Percentiles rank a stretch among this genome's conserved stretches.
These are phyloP conservation scores for Lyophyllum semitale DNA, from an alignment of 768 basidiomycete species.

Conservation along the genomic window DNA sequence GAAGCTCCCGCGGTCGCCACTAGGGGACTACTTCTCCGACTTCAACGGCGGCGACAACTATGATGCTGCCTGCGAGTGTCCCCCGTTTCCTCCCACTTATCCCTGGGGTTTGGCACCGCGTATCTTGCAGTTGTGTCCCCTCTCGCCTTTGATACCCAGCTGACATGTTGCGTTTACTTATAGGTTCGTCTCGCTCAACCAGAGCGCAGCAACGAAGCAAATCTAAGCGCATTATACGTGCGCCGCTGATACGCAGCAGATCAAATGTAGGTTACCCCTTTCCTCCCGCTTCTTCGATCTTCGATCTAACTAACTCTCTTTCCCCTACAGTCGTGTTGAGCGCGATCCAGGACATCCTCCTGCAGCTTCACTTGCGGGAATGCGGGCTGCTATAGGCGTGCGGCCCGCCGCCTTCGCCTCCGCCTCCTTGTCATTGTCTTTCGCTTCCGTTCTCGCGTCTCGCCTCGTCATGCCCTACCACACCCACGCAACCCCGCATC, in stretches of 20 bases:
- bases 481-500: too few relatives aligned
- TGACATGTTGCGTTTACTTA: background rate
- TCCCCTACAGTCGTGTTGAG: slow-evolving; percentile 66
- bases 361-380: slow-evolving; percentile 84
- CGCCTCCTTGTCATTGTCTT: background rate
- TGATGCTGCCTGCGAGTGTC: slow-evolving; percentile 81
- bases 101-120: too few relatives aligned
- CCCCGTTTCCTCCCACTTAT: background rate
- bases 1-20: slow-evolving; percentile 80
- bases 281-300: background rate
- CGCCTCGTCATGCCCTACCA: background rate
- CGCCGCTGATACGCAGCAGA: slow-evolving; percentile 91
- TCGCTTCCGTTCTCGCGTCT: background rate
- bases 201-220: slow-evolving; percentile 84
- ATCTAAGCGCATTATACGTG: slow-evolving; percentile 94
- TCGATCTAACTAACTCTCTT: background rate
- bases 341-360: slow-evolving; percentile 86
- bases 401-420: background rate
- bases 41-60: slow-evolving; percentile 82
- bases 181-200: slow-evolving; percentile 85
- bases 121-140: too few relatives aligned
- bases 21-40: slow-evolving; percentile 88
- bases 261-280: slow-evolving; percentile 67
- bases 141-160: background rate
- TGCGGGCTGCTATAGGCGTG: slow-evolving; percentile 69